Conservation (phyloP, 495 filamentous ascomycete species). For the Talaromyces adpressus region DNA sequence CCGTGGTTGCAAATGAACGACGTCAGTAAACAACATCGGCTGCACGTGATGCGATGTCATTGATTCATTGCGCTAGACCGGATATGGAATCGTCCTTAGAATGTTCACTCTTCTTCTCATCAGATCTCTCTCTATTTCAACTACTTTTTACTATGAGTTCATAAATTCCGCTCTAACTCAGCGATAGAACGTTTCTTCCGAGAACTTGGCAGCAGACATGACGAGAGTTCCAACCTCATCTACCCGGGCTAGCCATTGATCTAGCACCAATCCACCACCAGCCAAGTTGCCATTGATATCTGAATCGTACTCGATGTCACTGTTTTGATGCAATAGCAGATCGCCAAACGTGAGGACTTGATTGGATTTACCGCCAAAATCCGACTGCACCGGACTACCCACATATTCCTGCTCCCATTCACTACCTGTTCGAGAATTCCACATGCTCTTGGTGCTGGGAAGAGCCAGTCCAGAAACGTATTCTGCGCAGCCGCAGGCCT, state of each 20-base stretch:
- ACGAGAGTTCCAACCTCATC: constrained; percentile 1
- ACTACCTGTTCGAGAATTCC: neutral
- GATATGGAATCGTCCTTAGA: neutral
- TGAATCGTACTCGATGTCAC: neutral
- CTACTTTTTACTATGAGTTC: neutral
- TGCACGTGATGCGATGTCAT: constrained; percentile 4
- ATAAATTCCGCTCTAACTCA: neutral
- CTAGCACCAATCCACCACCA: neutral
- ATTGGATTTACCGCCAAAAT: neutral
- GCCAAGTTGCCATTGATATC: neutral
- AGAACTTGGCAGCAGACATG: constrained; percentile 1
- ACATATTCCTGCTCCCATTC: constrained; percentile 2
- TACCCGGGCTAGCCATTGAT: neutral
- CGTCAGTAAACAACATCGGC: constrained; percentile 13
- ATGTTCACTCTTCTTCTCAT: neutral
- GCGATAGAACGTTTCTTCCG: neutral
- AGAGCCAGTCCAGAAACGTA: neutral
- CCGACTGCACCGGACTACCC: neutral
- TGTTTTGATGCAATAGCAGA: neutral
- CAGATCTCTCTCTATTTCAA: neutral
- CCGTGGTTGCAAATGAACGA: constrained; percentile 9
- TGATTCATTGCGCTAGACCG: neutral
- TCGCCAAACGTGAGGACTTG: constrained; percentile 4
- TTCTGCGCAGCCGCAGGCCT: neutral
- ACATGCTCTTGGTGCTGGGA: constrained; percentile 2